Conservation (phyloP, 805 yeast genomes). For the Babjeviella inositovora region DNA sequence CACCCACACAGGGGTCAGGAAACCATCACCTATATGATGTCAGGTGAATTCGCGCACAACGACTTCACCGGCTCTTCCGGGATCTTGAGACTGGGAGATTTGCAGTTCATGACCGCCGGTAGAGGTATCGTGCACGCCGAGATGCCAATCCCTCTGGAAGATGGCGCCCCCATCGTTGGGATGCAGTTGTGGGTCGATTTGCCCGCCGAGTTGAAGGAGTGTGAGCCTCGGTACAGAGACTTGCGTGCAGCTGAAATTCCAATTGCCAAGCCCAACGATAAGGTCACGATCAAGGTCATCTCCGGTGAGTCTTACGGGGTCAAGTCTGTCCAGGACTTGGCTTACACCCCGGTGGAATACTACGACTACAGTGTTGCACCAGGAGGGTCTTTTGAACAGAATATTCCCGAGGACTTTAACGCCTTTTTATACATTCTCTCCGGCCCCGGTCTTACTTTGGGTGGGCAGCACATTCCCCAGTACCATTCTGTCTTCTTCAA, state of each 20-base stretch:
- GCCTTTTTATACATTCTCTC: constrained; percentile 52
- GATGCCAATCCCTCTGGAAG: constrained; percentile 50
- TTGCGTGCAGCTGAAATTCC: constrained; percentile 60
- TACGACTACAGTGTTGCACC: constrained; percentile 52
- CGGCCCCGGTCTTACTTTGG: no score
- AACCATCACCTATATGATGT: constrained; percentile 52
- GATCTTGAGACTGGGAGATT: constrained; percentile 61
- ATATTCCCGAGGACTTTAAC: constrained; percentile 43
- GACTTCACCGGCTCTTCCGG: constrained; percentile 84
- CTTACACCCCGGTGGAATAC: constrained; percentile 69
- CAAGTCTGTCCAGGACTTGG: constrained; percentile 57
- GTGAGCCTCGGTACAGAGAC: constrained; percentile 68
- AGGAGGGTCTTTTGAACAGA: constrained; percentile 48
- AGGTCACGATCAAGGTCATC: constrained; percentile 53
- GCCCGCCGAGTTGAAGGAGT: constrained; percentile 45
- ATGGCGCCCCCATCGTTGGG: constrained; percentile 38
- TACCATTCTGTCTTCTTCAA: constrained; percentile 48
- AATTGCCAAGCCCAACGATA: constrained; percentile 44
- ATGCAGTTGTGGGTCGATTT: constrained; percentile 83
- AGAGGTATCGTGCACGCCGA: constrained; percentile 77
- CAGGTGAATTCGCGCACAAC: constrained; percentile 63
- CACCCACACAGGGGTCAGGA: constrained; percentile 79
- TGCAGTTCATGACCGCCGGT: constrained; percentile 93
- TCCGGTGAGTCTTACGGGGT: constrained; percentile 67
- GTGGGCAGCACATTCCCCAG: constrained; percentile 22